Evolutionary conservation across 2,329 filamentous ascomycete genomes (phyloP), one percentile per base, ranked within the genome.

Genomic region (Fusarium lateritium): DNA sequence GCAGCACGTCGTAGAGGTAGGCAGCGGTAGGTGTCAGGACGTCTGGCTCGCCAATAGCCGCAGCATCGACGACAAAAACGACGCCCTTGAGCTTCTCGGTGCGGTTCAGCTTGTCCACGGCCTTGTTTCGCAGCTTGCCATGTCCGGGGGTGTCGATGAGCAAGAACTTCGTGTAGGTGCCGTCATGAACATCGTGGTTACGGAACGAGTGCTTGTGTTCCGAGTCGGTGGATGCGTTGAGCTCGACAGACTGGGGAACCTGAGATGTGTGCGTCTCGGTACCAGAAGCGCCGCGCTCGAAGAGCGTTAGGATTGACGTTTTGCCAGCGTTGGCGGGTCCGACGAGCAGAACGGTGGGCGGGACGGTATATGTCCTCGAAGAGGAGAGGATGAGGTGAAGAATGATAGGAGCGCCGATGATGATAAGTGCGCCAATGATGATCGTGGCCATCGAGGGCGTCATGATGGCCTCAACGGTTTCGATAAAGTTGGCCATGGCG

Each of bases 91-190:
- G 82, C 69, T 87, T 86, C 52, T 80, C 76, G 33, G 75, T 75
- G 62, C 69, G 76, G 59, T 71, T 76, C 26, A 91, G 80, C 54
- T 81, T 82, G 42, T 83, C 79, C 61, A 92, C 83, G 5, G 92
- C 89, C 69, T 89, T 84, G 73, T 89, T 87, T 64, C 96, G 93
- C 62, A 99, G 89, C 82, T 99, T 99, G 74, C 94, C 94, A 82
- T 99, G 96, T 39, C 96, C 96, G 0, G 96, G 96, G 1, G 95
- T 98, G 82, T 99, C 96, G 76, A 93, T 83, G 34, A 98, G 83
- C 40, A 92, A 83, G 78, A 96, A 93, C 77, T 89, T 91, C 69
- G 88, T 89, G 76, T 91, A 89, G 52, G 80, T 82, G 58, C 85
- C 83, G 56, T 83, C 81, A 39, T 81, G 76, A 65, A 86, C 83